Conservation (phyloP, 78 protist genomes). For the Polysphondylium violaceum region DNA sequence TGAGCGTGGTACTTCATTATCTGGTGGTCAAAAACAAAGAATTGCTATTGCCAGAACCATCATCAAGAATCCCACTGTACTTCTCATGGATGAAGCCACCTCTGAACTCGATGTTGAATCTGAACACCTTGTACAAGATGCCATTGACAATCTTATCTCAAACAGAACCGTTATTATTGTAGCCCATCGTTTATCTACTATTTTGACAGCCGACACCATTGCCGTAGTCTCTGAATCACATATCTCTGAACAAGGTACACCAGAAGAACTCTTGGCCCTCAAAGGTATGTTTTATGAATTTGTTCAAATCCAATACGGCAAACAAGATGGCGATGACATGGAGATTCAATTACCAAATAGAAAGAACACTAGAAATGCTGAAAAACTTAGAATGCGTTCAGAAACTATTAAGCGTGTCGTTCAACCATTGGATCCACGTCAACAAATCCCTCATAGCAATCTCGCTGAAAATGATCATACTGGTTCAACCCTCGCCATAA, state of each 20-base stretch:
- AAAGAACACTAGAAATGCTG: not conserved
- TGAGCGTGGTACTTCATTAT: slow-evolving; percentile 88
- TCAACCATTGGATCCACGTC: not conserved
- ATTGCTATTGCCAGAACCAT: slow-evolving; percentile 88
- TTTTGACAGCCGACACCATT: slow-evolving; percentile 85
- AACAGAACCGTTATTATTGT: slow-evolving; percentile 86
- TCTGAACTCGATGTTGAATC: slow-evolving; percentile 91
- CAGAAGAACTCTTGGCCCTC: slow-evolving; percentile 35
- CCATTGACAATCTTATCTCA: slow-evolving; percentile 60
- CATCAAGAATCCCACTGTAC: slow-evolving; percentile 85
- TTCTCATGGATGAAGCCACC: slow-evolving; percentile 97
- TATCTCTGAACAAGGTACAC: slow-evolving; percentile 86
- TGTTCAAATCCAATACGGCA: slow-evolving; percentile 68
- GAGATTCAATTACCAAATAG: slow-evolving; percentile 21
- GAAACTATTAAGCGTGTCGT: slow-evolving; percentile 39
- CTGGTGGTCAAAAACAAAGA: slow-evolving; percentile 92
- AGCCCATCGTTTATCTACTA: slow-evolving; percentile 94
- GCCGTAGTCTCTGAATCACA: slow-evolving; percentile 69
- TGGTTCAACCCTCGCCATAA: not conserved
- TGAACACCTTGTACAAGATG: slow-evolving; percentile 90
- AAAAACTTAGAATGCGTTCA: slow-evolving; percentile 22
- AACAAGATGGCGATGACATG: slow-evolving; percentile 35
- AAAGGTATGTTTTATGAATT: slow-evolving; percentile 58
- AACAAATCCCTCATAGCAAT: not conserved
- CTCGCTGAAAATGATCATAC: not conserved